phyloP scores from a whole-genome alignment of 2,329 filamentous ascomycete species.

The Calonectria ilicicola region DNA sequence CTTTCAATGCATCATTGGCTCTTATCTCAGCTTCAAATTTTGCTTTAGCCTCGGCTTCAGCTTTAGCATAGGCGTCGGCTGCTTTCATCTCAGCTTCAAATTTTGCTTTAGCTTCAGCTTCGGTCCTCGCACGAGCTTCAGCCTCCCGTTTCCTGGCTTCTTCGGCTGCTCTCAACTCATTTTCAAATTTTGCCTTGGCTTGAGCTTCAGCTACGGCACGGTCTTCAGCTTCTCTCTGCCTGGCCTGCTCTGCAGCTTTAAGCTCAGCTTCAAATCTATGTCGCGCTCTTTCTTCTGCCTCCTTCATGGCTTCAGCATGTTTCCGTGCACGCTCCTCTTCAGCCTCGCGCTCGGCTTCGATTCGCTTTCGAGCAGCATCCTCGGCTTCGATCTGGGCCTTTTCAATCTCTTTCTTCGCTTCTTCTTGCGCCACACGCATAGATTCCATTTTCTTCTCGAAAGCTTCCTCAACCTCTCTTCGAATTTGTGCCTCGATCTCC shows the following conservation, averaged over 20 bases:
- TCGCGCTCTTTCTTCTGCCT: conserved; percentile 48
- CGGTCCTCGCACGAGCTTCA: conserved; percentile 56
- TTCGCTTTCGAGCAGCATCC: conserved; percentile 57
- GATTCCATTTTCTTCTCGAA: conserved; percentile 44
- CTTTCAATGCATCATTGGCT: conserved; percentile 38
- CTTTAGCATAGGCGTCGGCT: conserved; percentile 55
- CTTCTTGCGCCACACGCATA: conserved; percentile 34
- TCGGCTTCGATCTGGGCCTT: conserved; percentile 46
- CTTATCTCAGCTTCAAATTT: conserved; percentile 60
- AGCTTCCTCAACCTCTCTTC: conserved; percentile 59
- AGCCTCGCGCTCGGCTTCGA: conserved; percentile 48
- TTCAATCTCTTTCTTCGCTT: conserved; percentile 51
- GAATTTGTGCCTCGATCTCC: conserved; percentile 58
- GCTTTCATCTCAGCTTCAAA: conserved; percentile 59
- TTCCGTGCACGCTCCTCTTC: conserved; percentile 49
- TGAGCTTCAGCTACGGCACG: conserved; percentile 59
- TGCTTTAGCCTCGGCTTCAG: conserved; percentile 56
- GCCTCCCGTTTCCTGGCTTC: conserved; percentile 59
- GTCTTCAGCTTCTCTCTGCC: conserved; percentile 55
- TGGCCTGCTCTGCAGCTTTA: conserved; percentile 43
- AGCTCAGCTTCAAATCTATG: conserved; percentile 55
- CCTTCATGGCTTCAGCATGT: conserved; percentile 57
- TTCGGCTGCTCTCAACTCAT: conserved; percentile 57
- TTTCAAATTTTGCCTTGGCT: conserved; percentile 62
- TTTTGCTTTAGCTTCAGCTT: conserved; percentile 60